These are phyloP conservation scores for Cyclospora cayetanensis DNA, from an alignment of 169 alveolate species.

Conservation along the genomic window DNA sequence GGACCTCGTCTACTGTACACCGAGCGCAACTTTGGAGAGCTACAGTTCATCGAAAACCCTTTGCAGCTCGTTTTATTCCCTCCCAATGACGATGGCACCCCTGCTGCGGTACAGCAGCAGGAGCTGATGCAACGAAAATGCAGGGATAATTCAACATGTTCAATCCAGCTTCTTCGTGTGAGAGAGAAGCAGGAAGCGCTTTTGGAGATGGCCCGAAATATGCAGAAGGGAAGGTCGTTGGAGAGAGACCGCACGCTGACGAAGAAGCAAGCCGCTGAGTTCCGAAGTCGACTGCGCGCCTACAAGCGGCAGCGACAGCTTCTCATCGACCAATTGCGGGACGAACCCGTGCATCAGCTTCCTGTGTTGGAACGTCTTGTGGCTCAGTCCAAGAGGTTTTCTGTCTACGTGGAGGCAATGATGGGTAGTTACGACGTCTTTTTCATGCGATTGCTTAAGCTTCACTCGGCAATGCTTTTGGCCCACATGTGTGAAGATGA, in stretches of 20 bases:
- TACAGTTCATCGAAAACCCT: constrained; percentile 62
- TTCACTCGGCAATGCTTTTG: constrained; percentile 57
- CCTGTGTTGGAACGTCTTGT: constrained; percentile 14
- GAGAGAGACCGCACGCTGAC: constrained; percentile 28
- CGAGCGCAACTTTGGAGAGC: constrained; percentile 64
- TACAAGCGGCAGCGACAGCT: constrained; percentile 42
- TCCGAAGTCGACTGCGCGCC: background rate
- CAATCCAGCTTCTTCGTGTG: constrained; percentile 40
- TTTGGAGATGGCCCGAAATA: background rate
- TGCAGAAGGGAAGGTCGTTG: constrained; percentile 6
- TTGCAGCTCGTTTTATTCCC: constrained; percentile 36
- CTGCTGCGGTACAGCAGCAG: background rate
- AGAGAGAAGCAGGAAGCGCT: background rate
- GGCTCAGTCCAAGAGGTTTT: background rate
- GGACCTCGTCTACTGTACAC: constrained; percentile 70
- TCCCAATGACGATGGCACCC: background rate
- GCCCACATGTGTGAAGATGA: constrained; percentile 33
- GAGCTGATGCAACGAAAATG: background rate
- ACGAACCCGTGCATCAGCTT: background rate
- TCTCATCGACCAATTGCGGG: background rate
- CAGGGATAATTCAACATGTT: background rate
- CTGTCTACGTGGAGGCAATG: background rate
- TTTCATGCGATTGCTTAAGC: constrained; percentile 34
- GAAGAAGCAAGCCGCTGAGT: background rate
- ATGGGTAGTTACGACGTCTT: background rate